Conservation (phyloP, 2,329 filamentous ascomycete genomes). For the Amylocarpus encephaloides region DNA sequence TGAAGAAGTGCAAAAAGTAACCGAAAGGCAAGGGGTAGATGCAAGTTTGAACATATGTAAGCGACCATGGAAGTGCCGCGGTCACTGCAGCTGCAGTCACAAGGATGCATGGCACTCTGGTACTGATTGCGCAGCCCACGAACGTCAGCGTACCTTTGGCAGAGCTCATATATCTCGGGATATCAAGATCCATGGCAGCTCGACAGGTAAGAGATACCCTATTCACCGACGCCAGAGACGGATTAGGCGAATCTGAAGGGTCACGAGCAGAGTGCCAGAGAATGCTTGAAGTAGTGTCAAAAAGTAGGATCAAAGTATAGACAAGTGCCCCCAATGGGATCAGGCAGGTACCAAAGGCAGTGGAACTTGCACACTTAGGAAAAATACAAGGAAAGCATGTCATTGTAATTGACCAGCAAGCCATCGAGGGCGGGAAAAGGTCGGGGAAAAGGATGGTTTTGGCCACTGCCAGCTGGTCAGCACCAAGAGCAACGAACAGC, state of each 20-base stretch:
- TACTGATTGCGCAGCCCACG: conserved; percentile 51
- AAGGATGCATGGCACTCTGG: conserved; percentile 50
- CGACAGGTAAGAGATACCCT: conserved; percentile 24
- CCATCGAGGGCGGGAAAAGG: conserved; percentile 22
- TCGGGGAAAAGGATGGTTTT: conserved; percentile 20
- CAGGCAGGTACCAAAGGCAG: conserved; percentile 43
- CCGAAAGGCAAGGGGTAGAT: conserved; percentile 43
- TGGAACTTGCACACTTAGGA: conserved; percentile 44
- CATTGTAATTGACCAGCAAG: conserved; percentile 43
- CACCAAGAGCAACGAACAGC: too few relatives aligned
- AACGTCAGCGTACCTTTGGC: conserved; percentile 35
- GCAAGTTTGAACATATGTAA: conserved; percentile 48
- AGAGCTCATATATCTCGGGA: conserved; percentile 50
- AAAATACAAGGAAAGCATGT: conserved; percentile 50
- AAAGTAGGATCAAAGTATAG: conserved; percentile 42
- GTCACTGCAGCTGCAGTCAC: conserved; percentile 49
- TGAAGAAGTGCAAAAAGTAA: conserved; percentile 40
- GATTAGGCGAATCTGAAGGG: conserved; percentile 14
- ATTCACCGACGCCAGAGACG: neutral
- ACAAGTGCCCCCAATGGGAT: conserved; percentile 47
- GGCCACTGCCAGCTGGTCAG: neutral
- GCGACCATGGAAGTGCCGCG: conserved; percentile 45
- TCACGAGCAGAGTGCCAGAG: conserved; percentile 38
- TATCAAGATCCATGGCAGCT: conserved; percentile 42
- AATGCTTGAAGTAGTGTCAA: conserved; percentile 42